Evolutionary conservation across 176 grass and related monocot genomes (phyloP), one percentile per base, ranked within the genome.

Genomic region (Carex pumila): DNA sequence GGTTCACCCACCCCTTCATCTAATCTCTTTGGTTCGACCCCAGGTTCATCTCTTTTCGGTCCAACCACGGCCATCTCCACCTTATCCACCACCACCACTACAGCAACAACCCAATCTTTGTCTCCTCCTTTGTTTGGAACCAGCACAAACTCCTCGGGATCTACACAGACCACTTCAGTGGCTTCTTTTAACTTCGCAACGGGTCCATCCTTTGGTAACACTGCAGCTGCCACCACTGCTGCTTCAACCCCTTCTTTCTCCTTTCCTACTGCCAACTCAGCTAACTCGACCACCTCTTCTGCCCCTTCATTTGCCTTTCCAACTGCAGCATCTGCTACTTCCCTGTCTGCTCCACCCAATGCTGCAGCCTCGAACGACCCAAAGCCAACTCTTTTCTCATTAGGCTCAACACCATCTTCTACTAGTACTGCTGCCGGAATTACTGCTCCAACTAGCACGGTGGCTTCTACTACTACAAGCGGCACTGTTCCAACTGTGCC

Each of bases 361-460:
- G 84, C 84, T 22, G 87, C 92, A 71, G 84, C 88, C 72, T 91
- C 88, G 72, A 86, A 86, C 21, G 86, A 84, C 81, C 90, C 83
- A 1, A 52, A 59, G 67, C 74, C 68, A 0, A 4, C 84, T 61
- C 71, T 13, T 29, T 77, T 77, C 25, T 77, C 73, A 18, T 77
- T 77, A 34, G 73, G 73, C 12, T 53, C 88, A 31, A 63, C 88
- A 56, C 88, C 85, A 64, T 81, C 79, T 61, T 79, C 71, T 47
- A 61, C 78, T 1, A 71, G 84, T 14, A 83, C 82, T 12, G 13
- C 43, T 65, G 52, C 76, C 63, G 84, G 79, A 52, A 39, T 14
- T 41, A 14, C 79, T 12, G 60, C 39, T 52, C 4, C 57, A 41
- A 45, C 80, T 70, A 53, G 62, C 79, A 49, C 79, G 3, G 14